Evolutionary conservation across 352 stramenopile genomes (phyloP).

Genomic region (Phytophthora sansomeana): DNA sequence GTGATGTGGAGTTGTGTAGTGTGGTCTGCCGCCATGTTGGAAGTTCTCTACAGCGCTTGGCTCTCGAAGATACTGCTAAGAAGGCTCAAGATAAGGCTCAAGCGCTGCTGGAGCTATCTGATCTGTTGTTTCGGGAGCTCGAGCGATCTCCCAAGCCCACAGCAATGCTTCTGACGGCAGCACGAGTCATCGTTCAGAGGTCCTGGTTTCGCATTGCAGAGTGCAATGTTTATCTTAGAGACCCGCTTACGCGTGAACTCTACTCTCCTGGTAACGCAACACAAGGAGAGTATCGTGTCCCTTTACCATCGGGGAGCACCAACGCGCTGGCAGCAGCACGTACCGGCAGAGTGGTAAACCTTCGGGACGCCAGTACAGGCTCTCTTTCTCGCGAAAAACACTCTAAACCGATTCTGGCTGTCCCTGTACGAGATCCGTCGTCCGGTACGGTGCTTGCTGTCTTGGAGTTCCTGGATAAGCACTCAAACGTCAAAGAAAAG

Average conservation of each 20-base stretch:
- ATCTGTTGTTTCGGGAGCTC: conserved; percentile 69
- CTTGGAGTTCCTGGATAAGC: conserved; percentile 74
- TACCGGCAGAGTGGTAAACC: conserved; percentile 77
- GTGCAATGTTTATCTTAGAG: conserved; percentile 75
- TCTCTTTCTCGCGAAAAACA: conserved; percentile 34
- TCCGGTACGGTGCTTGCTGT: conserved; percentile 69
- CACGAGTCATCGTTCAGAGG: conserved; percentile 27
- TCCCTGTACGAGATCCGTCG: conserved; percentile 82
- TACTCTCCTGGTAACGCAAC: conserved; percentile 57
- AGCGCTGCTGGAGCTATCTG: conserved; percentile 69
- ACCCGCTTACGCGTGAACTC: conserved; percentile 65
- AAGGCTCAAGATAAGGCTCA: conserved; percentile 73
- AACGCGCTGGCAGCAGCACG: conserved; percentile 69
- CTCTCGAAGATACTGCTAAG: conserved; percentile 64
- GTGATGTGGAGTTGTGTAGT: conserved; percentile 62
- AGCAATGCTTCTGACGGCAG: conserved; percentile 51
- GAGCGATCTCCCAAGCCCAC: conserved; percentile 71
- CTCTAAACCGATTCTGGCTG: conserved; percentile 63
- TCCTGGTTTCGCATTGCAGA: conserved; percentile 37
- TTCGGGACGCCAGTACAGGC: conserved; percentile 67
- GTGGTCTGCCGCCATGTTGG: conserved; percentile 67
- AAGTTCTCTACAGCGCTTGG: conserved; percentile 57
- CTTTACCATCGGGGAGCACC: conserved; percentile 47
- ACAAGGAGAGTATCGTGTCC: conserved; percentile 57
- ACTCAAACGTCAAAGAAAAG: background rate